These are phyloP conservation scores for Fusarium aywerte DNA, from an alignment of 2,329 filamentous ascomycete species.

Conservation along the genomic window DNA sequence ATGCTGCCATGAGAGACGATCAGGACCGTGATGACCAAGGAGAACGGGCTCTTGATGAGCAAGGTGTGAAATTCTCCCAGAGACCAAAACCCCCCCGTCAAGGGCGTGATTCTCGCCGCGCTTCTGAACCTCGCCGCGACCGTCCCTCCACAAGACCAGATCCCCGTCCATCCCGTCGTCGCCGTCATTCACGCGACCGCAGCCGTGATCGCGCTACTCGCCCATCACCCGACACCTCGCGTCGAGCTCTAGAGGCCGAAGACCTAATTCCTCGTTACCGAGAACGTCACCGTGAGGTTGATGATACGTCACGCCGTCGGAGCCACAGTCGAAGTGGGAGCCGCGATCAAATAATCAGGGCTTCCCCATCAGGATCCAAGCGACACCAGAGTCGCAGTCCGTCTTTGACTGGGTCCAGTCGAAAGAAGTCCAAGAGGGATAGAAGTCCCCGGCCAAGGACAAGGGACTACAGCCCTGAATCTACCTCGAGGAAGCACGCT, in stretches of 20 bases:
- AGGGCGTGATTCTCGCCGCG: conserved; percentile 46
- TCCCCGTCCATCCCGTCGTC: conserved; percentile 50
- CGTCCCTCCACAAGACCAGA: conserved; percentile 50
- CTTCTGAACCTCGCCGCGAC: conserved; percentile 47
- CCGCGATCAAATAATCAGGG: conserved; percentile 43
- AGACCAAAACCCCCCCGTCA: conserved; percentile 49
- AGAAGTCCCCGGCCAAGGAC: conserved; percentile 53
- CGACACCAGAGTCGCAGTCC: conserved; percentile 57
- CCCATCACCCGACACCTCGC: conserved; percentile 43
- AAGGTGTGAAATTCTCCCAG: conserved; percentile 49
- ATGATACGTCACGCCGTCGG: conserved; percentile 49
- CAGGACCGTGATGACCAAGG: conserved; percentile 52
- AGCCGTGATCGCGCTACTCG: conserved; percentile 50
- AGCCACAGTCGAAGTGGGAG: conserved; percentile 51
- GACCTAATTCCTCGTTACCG: conserved; percentile 55
- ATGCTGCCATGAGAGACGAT: conserved; percentile 57
- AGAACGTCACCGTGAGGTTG: conserved; percentile 47
- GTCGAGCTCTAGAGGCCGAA: conserved; percentile 48
- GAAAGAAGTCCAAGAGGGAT: conserved; percentile 55
- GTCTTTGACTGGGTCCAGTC: conserved; percentile 52
- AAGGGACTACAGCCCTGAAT: conserved; percentile 55
- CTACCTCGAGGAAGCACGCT: conserved; percentile 46
- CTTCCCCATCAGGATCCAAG: conserved; percentile 55
- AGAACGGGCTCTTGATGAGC: conserved; percentile 52
- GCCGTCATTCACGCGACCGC: conserved; percentile 53